A percentile compares a stretch with the other conserved stretches of the same genome.
Conservation (phyloP, 441 rosid species). For the Bocquillonia castaneifolia region DNA sequence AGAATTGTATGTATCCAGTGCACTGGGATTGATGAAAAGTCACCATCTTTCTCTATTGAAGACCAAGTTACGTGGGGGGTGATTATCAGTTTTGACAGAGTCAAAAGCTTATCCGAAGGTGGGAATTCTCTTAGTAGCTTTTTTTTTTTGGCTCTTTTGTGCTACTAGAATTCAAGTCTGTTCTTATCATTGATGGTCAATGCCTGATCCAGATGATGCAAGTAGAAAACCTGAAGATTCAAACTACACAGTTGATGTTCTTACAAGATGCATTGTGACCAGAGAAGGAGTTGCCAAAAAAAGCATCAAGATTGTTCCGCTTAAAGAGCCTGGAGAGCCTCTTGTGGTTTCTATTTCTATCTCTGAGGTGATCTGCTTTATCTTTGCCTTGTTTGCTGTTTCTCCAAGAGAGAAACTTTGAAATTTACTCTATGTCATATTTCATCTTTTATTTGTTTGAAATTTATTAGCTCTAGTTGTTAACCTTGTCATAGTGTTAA, state of each 20-base stretch:
- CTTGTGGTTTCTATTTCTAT: constrained; percentile 71
- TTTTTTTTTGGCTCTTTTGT: constrained; percentile 9
- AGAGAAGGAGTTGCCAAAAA: constrained; percentile 61
- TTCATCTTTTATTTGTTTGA: neutral
- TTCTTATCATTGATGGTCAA: constrained; percentile 12
- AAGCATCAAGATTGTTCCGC: constrained; percentile 51
- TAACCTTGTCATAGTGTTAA: neutral
- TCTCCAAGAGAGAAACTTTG: neutral
- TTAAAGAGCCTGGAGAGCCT: constrained; percentile 79
- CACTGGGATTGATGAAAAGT: constrained; percentile 45
- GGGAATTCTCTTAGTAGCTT: constrained; percentile 23
- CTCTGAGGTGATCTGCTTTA: constrained; percentile 47
- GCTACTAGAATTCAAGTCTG: constrained; percentile 5
- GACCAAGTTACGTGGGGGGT: constrained; percentile 84
- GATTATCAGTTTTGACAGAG: constrained; percentile 63
- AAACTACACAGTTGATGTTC: constrained; percentile 65
- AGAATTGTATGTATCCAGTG: constrained; percentile 66
- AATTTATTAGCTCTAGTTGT: neutral
- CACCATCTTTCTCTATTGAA: constrained; percentile 59
- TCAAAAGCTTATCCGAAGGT: constrained; percentile 65
- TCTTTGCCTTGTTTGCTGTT: constrained; percentile 6
- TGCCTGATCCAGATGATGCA: constrained; percentile 56
- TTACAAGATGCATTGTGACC: constrained; percentile 78
- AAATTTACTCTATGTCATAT: no score
- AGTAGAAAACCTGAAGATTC: constrained; percentile 71